Percentiles rank a stretch among this genome's conserved stretches.
These are phyloP conservation scores for Vitis hybrid DNA, from an alignment of 177 flowering plant genomes.

Conservation along the genomic window DNA sequence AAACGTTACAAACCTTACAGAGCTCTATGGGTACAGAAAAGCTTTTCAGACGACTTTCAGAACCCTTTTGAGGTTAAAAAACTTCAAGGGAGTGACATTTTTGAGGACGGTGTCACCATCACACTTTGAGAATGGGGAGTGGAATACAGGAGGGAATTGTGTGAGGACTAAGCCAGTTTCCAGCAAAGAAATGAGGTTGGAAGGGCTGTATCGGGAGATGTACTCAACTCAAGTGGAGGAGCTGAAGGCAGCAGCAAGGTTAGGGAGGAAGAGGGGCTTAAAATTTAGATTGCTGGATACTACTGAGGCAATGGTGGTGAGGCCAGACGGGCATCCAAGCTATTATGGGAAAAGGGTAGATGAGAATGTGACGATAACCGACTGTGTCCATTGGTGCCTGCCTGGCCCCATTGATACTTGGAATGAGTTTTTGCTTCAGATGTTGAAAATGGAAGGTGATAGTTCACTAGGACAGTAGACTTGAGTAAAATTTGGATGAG, in stretches of 20 bases:
- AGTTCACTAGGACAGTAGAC: too few relatives aligned
- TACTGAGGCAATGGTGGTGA: slow-evolving; percentile 35
- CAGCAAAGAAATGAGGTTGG: slow-evolving; percentile 23
- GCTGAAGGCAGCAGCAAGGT: slow-evolving; percentile 26
- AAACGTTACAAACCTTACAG: slow-evolving; percentile 8
- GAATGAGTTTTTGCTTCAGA: slow-evolving; percentile 42
- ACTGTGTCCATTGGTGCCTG: slow-evolving; percentile 62
- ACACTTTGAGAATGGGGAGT: slow-evolving; percentile 41
- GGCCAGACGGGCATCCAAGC: slow-evolving; percentile 64
- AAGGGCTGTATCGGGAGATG: slow-evolving; percentile 23
- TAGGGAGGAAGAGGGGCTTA: slow-evolving; percentile 27
- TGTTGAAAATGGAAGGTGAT: slow-evolving; percentile 13
- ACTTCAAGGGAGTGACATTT: slow-evolving; percentile 23
- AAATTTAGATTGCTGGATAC: slow-evolving; percentile 38
- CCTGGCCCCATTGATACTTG: slow-evolving; percentile 60
- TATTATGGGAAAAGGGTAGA: slow-evolving; percentile 36
- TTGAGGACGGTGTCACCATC: slow-evolving; percentile 31
- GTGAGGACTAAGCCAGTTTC: slow-evolving; percentile 29
- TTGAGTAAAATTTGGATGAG: too few relatives aligned
- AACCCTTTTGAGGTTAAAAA: slow-evolving; percentile 9
- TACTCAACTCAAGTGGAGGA: slow-evolving; percentile 39
- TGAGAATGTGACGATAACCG: slow-evolving; percentile 35
- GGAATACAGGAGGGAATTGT: slow-evolving; percentile 44
- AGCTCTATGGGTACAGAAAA: slow-evolving; percentile 17
- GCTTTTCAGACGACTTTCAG: slow-evolving; percentile 27